Base-by-base conservation (phyloP, 345 rosid species). In the Raphanus sativus region DNA sequence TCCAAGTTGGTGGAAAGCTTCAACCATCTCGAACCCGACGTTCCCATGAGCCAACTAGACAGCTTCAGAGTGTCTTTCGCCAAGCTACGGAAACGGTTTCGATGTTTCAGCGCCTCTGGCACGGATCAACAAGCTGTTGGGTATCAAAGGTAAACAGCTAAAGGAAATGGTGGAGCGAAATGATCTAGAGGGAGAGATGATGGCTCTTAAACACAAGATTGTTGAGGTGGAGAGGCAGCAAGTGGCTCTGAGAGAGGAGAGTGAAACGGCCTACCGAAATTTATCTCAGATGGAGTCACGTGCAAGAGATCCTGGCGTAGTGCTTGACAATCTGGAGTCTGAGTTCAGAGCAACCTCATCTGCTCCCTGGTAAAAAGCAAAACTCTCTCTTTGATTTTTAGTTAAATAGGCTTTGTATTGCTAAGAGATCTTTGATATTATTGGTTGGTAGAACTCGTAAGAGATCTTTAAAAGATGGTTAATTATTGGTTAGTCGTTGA, bases 81-180 rank as follows among this genome's bases (percentile, higher is more conserved):
- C 5, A 84, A 81, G 75, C 71, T 89, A 38, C 88, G 81, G 78
- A 86, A 79, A 86, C 26, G 97, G 94, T 30, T 89, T 91, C 67
- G 48, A 86, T 66, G 83, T 85, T 58, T 67, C 68, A 4, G 6
- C 69, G 36, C 84, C 76, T 10, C 71, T 34, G 52, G 13, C 5
- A 38, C 87, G 87, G 33, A 77, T 89, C 70, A 75, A 81, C 52
- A 80, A 81, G 29, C 67, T 91, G 77, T 36, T 84, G 21, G 70
- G 81, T 25, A 75, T 86, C 42, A 84, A 83, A 78, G 81, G 81
- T n/a, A 67, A 40, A 26, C 85, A 71, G 26, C 80, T 12, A 16
- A 67, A 74, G 71, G 50, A 72, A 8, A n/a, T 70, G 32, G 79
- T 75, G 25, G 71, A 83, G n/a, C 62, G 55, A 6, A 74, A 73